phyloP scores from a whole-genome alignment of 768 basidiomycete species.

The Hygrophoropsis aurantiaca region DNA sequence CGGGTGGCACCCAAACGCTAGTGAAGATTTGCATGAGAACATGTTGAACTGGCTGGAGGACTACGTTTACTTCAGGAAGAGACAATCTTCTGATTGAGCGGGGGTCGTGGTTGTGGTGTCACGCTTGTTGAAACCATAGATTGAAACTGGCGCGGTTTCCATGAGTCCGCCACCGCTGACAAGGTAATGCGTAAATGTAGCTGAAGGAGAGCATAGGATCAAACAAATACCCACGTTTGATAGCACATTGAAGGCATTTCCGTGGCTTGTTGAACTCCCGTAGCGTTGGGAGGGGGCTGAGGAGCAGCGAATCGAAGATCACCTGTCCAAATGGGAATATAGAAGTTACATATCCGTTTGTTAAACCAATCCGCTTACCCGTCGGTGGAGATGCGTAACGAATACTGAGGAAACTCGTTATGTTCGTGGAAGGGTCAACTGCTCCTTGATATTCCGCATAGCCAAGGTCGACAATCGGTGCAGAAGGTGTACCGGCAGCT shows the following conservation, averaged over 20 bases:
- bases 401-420: conserved; percentile 24
- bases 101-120: conserved; percentile 1
- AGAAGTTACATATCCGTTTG: neutral
- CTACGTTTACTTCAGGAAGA: conserved; percentile 26
- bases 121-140: conserved; percentile 6
- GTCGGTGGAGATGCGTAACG: conserved; percentile 51
- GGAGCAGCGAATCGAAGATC: conserved; percentile 28
- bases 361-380: conserved; percentile 26
- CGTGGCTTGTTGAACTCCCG: conserved; percentile 25
- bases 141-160: conserved; percentile 7
- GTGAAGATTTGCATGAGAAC: conserved; percentile 22
- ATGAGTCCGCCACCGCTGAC: conserved; percentile 1
- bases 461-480: conserved; percentile 26
- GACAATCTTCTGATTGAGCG: conserved; percentile 32
- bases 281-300: conserved; percentile 15
- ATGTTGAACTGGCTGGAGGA: neutral
- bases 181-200: conserved; percentile 22
- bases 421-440: conserved; percentile 18
- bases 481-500: neutral
- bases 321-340: conserved; percentile 7
- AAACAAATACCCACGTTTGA: conserved; percentile 12
- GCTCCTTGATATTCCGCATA: conserved; percentile 31
- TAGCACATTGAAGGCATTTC: conserved; percentile 25
- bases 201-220: conserved; percentile 25
- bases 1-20: conserved; percentile 6